These are phyloP conservation scores for Botrytis pseudocinerea DNA, from an alignment of 2,329 filamentous ascomycete genomes.

Conservation along the genomic window DNA sequence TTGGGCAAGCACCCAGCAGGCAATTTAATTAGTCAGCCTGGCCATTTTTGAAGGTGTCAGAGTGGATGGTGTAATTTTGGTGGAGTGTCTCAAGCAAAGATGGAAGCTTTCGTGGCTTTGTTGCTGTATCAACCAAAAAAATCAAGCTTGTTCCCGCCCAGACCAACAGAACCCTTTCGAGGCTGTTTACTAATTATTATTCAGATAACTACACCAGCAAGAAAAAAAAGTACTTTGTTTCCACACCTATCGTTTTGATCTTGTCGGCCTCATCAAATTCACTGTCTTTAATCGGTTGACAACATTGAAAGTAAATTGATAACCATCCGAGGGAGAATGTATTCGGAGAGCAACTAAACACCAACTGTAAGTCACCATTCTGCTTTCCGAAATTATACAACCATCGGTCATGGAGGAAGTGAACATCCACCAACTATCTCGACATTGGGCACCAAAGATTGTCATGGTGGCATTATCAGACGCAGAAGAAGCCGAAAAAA, in stretches of 20 bases:
- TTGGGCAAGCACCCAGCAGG: background rate
- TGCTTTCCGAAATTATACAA: conserved; percentile 7
- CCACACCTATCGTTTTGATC: conserved; percentile 10
- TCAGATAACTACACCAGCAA: background rate
- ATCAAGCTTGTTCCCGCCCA: conserved; percentile 9
- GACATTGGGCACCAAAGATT: conserved; percentile 13
- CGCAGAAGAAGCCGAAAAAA: conserved; percentile 5
- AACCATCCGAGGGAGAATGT: background rate
- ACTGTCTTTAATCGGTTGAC: background rate
- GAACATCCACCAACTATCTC: conserved; percentile 8
- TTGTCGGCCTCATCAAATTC: conserved; percentile 13
- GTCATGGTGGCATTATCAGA: background rate
- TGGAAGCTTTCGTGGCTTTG: background rate
- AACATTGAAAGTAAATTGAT: background rate
- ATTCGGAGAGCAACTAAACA: conserved; percentile 1
- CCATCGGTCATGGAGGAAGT: conserved; percentile 10
- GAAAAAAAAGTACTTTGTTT: background rate
- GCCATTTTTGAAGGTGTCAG: background rate
- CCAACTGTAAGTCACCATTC: conserved; percentile 15
- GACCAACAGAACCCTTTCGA: conserved; percentile 6
- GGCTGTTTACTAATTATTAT: conserved; percentile 19
- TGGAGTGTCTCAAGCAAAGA: background rate
- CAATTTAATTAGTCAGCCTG: background rate
- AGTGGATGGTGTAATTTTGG: conserved; percentile 1
- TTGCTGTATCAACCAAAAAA: conserved; percentile 20